These are phyloP conservation scores for Cryptosporidium sp. DNA, from an alignment of 169 alveolate genomes.

Conservation along the genomic window DNA sequence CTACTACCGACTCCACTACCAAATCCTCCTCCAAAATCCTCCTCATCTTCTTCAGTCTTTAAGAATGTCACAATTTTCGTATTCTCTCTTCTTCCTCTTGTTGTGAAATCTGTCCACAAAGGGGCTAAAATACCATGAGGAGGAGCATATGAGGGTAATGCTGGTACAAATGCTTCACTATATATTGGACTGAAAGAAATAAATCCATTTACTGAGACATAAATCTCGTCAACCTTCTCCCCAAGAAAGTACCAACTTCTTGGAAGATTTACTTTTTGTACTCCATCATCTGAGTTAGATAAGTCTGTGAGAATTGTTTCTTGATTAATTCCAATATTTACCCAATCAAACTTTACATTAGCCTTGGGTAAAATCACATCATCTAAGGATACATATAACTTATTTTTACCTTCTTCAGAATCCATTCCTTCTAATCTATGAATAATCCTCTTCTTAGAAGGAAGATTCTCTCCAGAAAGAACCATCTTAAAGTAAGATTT, in stretches of 20 bases:
- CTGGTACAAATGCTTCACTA: constrained; percentile 72
- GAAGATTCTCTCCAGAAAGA: constrained; percentile 45
- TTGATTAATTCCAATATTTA: background rate
- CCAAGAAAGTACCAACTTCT: constrained; percentile 52
- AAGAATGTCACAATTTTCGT: constrained; percentile 27
- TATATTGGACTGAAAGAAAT: constrained; percentile 62
- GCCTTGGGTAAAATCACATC: constrained; percentile 14
- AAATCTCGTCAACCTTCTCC: constrained; percentile 32
- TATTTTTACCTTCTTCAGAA: constrained; percentile 11
- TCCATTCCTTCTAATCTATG: constrained; percentile 45
- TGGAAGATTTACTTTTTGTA: constrained; percentile 46
- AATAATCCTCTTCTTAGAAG: constrained; percentile 35
- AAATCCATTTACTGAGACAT: constrained; percentile 68
- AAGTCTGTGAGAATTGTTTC: constrained; percentile 20
- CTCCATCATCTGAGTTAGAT: constrained; percentile 66
- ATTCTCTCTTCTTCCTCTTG: constrained; percentile 7
- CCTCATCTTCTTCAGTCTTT: constrained; percentile 2
- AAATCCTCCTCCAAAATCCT: background rate
- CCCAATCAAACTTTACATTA: constrained; percentile 44
- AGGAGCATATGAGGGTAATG: constrained; percentile 73
- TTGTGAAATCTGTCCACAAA: constrained; percentile 75
- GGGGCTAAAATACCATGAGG: constrained; percentile 74
- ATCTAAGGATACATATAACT: constrained; percentile 13
- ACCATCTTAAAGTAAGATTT: constrained; percentile 45
- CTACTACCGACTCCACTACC: background rate